Evolutionary conservation across 495 filamentous ascomycete species (phyloP), one percentile per base, ranked within the genome.

Genomic region (Thermochaetoides thermophila): DNA sequence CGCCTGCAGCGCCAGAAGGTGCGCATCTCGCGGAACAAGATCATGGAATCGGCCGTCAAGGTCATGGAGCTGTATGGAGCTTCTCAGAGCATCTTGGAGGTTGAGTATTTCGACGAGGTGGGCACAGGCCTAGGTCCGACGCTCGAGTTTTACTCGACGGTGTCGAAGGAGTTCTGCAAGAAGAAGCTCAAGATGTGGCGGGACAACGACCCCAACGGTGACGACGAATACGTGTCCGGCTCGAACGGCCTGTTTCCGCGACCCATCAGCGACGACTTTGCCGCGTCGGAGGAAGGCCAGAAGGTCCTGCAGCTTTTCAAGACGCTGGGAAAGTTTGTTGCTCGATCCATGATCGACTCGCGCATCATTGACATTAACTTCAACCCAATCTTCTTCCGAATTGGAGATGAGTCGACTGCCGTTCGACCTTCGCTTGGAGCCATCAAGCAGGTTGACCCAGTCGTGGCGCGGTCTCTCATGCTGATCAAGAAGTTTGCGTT

Each of bases 11-110:
- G 91, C 35, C 91, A 99, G 46, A 99, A 99, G 54, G 89, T 99
- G 14, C 80, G 91, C 17, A 96, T 99, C 36, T 91, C 86, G 5
- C 72, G 91, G 22, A 72, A 74, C 5, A 83, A 87, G 35, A 94
- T 99, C 31, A 65, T 99, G 3, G 91, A 99, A 46, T 95, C 91
- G 16, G 91, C 91, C 0, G 67, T 93, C 48, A 99, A 96, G 52
- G 91, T 99, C n/a, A 95, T 99, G 91, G 89, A 99, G 42, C 74
- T 96, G 5, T 99, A 99, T 51, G 91, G 91, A 1, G 81, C 82
- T 3, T 95, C 86, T 4, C 79, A 89, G 22, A 96, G 91, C 53
- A 78, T 94, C 29, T 64, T 99, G 2, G 91, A 99, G 48, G 86
- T 99, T 13, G 91, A 99, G 48, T 99, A 99, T 46, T 99, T 96